Base-by-base conservation (phyloP, 2,329 filamentous ascomycete species). In the Ophiocordyceps camponoti-rufipedis region DNA sequence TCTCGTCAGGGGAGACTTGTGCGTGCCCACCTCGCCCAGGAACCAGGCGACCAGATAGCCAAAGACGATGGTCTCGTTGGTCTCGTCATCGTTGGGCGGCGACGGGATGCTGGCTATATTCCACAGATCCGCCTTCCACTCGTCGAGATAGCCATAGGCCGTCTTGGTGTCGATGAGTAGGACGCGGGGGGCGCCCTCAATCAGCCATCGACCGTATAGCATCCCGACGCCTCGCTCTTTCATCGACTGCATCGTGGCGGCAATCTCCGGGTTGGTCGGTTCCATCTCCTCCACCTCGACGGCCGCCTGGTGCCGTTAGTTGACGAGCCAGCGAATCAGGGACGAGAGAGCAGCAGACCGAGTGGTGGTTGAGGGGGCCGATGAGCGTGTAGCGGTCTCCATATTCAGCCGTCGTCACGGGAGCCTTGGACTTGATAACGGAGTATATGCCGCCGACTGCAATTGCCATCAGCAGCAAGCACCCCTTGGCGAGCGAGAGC, bases 11-110 rank as follows among this genome's bases (percentile, higher is more conserved):
- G 14, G 32, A 38, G 14, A 33, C 7, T 11, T 13, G 13, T 12
- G 28, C 35, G 11, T 43, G 59, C 72, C 57, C 69, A 94, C 88
- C 78, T 96, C 91, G 67, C 91, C 91, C 51, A 98, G 69, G 64
- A 96, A 96, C 91, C 91, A 98, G 31, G 91, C 88, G 41, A 96
- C 86, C 48, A 98, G 68, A 60, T 98, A 98, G 44, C 91, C 91
- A 67, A 96, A 96, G 40, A 96, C 85, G 59, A 96, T 91, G 39
- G 91, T 83, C 65, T 96, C 91, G 59, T 95, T 96, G 46, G 91
- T 95, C 70, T 98, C 91, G 45, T 88, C 81, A 58, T 98, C 91
- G 51, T 79, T 79, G 8, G 85, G 81, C 11, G 91, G 91, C 13
- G 87, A 86, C n/a, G 91, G 91, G 55, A 98, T 96, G 52, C 86